Base-by-base conservation (phyloP, 2,329 filamentous ascomycete genomes). In the Penicillium sp. region DNA sequence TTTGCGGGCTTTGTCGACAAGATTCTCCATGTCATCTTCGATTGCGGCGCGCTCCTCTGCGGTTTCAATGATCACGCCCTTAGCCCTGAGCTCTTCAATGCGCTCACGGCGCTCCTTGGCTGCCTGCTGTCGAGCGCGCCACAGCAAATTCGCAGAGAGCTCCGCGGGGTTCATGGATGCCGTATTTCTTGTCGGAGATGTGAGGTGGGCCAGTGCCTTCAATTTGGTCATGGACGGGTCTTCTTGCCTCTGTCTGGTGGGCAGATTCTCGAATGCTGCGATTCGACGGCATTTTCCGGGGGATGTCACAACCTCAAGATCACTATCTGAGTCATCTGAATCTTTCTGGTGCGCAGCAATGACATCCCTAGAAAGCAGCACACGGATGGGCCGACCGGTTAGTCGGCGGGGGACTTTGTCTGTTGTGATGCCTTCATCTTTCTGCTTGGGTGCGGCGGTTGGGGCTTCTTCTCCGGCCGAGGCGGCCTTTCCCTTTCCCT, bases 21-120 rank as follows among this genome's bases (percentile, higher is more conserved):
- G 80, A 62, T 96, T 87, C 60, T 97, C 93, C 11, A 95, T 83
- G 51, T 91, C 83, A 49, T 87, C 83, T 68, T 89, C 82, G 65
- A 95, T 87, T 29, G 82, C 81, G 64, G 91, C 87, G 16, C 88
- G 83, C 67, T 99, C 91, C 69, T 96, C 92, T 2, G 85, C 82
- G 0, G 88, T 95, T 67, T 91, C 86, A 14, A 97, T 77, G 19
- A 86, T 75, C 22, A 96, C 79, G 7, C 93, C 93, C 69, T 87
- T 89, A 10, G 86, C 84, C 62, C 81, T 83, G 34, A 99, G 78
- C 58, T 84, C 79, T 48, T 89, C 83, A 16, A 97, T 79, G 47
- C 86, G 86, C 58, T 88, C 84, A 52, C 88, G 82, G 45, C 89
- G 84, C 66, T 93, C 89, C 35, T 80, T 71, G 52, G 83, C 83